Base-by-base conservation (phyloP, 768 basidiomycete species). In the Amanita molliuscula region DNA sequence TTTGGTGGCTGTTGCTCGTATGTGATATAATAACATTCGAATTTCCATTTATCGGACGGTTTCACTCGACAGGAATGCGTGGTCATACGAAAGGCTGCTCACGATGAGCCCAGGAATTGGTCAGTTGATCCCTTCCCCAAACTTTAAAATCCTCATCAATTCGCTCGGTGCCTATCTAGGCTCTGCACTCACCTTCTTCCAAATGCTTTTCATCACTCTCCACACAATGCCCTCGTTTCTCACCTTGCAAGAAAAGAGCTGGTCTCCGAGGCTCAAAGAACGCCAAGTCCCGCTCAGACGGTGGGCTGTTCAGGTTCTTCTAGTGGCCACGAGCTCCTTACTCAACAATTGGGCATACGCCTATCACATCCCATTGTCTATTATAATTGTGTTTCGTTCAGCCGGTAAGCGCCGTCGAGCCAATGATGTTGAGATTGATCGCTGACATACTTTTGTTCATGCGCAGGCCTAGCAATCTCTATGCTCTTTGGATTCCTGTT, bases 1-100 rank as follows among this genome's bases (percentile, higher is more conserved):
- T 76, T 90, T 55, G 88, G 88, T 20, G 88, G 89, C 16, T 92
- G 89, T 59, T 92, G 89, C 75, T 71, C 81, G 83, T 84, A 64
- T 48, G 81, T 75, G n/a, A 42, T 38, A 36, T 3, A 28, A 31
- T 37, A 16, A n/a, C 16, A 36, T 38, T 6, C 9, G 33, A 23
- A 26, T 44, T 28, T 41, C 23, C 48, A 18, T 11, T 23, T 51
- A 29, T 9, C 25, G 10, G 21, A 44, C 35, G 42, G 28, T 35
- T 35, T 21, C 11, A 3, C 21, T 18, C 16, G 38, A 15, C 47
- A 86, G 84, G 21, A 90, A 90, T 62, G 87, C 88, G 7, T 81
- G 81, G 76, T 73, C 82, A 2, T 83, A 87, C 58, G 88, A 90
- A 61, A 75, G 82, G 44, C 65, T 93, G 16, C 71, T 91, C 16